Conservation (phyloP, 78 protist genomes). For the Dictyostelium purpureum region DNA sequence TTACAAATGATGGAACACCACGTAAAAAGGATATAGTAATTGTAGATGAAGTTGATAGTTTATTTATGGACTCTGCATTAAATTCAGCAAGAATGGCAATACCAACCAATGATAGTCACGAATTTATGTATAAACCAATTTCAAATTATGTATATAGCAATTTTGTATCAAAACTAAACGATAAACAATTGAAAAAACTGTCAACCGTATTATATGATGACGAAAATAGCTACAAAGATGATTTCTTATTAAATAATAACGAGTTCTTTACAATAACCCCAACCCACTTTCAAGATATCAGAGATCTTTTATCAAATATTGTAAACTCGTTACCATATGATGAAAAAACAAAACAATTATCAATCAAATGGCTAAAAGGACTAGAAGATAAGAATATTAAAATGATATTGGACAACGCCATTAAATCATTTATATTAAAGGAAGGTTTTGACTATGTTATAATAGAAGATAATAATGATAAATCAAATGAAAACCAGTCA, state of each 20-base stretch:
- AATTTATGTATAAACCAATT: slow-evolving; percentile 17
- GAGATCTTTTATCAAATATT: background rate
- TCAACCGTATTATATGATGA: too few species aligned
- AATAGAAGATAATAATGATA: too few species aligned
- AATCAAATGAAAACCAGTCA: background rate
- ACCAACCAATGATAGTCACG: background rate
- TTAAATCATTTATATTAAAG: slow-evolving; percentile 11
- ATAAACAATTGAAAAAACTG: background rate
- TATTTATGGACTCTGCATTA: slow-evolving; percentile 11
- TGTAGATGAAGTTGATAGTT: slow-evolving; percentile 25
- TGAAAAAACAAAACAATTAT: background rate
- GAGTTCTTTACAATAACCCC: too few species aligned
- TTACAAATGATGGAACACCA: slow-evolving; percentile 2
- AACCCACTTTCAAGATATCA: too few species aligned
- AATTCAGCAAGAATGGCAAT: slow-evolving; percentile 24
- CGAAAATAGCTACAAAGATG: background rate
- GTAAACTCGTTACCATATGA: background rate
- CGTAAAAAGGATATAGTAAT: background rate
- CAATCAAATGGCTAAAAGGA: background rate
- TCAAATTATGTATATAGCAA: background rate
- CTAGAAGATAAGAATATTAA: slow-evolving; percentile 5
- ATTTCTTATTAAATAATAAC: background rate
- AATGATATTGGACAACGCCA: background rate
- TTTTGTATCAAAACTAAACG: background rate
- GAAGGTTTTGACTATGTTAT: slow-evolving; percentile 37